These are phyloP conservation scores for Tetrapisispora taiwanensis DNA, from an alignment of 805 yeast species.

Conservation along the genomic window DNA sequence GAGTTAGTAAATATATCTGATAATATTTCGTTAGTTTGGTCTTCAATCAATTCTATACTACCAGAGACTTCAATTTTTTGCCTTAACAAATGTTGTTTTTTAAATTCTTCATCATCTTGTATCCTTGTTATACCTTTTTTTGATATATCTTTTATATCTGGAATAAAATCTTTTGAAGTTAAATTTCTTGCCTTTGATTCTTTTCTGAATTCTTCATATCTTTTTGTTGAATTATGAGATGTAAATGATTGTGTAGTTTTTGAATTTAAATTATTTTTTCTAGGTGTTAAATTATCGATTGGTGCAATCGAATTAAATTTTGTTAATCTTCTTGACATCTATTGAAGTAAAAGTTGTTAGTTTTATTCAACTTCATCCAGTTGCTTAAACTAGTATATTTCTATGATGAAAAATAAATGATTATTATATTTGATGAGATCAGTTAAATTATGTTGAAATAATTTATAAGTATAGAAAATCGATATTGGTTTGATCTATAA, in stretches of 20 bases:
- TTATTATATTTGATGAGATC: no score
- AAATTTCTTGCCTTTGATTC: constrained; percentile 11
- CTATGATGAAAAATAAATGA: no score
- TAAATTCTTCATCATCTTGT: background rate
- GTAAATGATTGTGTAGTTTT: no score
- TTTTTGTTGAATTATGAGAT: background rate
- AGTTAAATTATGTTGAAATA: no score
- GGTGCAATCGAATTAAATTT: constrained; percentile 1
- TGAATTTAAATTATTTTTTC: background rate
- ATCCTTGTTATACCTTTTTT: background rate
- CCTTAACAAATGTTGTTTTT: background rate
- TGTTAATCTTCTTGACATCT: constrained; percentile 1
- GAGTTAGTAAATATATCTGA: background rate
- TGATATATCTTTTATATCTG: background rate
- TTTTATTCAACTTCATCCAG: no score
- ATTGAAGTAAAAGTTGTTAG: background rate
- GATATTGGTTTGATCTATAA: no score
- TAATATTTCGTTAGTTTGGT: background rate
- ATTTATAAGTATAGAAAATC: no score
- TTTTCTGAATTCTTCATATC: constrained; percentile 13
- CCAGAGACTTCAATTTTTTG: constrained; percentile 2
- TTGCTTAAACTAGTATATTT: no score
- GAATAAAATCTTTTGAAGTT: constrained; percentile 11
- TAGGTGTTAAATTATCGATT: constrained; percentile 2
- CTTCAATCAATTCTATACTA: background rate